These are phyloP conservation scores for Kalmusia sp. DNA, from an alignment of 2,329 filamentous ascomycete genomes.

Conservation along the genomic window DNA sequence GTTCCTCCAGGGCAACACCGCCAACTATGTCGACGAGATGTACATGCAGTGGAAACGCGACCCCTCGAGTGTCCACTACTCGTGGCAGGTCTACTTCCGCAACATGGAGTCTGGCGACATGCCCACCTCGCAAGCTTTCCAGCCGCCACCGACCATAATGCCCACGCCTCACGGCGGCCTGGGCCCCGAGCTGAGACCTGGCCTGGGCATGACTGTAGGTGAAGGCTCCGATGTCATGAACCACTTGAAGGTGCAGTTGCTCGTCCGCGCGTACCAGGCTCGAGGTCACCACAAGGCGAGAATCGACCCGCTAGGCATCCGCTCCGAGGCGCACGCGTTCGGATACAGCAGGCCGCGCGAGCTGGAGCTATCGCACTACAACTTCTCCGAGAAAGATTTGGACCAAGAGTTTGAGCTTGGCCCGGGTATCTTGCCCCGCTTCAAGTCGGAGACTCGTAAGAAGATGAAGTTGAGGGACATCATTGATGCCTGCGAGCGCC, in stretches of 20 bases:
- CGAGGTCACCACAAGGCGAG: conserved; percentile 98
- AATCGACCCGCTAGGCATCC: conserved; percentile 94
- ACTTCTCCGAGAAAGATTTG: conserved; percentile 92
- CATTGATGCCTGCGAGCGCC: conserved; percentile 87
- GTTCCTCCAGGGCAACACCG: conserved; percentile 95
- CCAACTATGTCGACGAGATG: conserved; percentile 99
- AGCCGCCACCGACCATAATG: conserved; percentile 90
- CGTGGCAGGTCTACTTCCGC: conserved; percentile 99
- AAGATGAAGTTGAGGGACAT: conserved; percentile 99
- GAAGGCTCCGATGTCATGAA: conserved; percentile 86
- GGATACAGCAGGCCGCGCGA: conserved; percentile 90
- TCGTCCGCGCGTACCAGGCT: conserved; percentile 97
- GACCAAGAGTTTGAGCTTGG: conserved; percentile 91
- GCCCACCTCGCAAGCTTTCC: conserved; percentile 97
- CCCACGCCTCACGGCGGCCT: conserved; percentile 81
- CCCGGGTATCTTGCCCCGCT: conserved; percentile 92
- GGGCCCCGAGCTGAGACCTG: conserved; percentile 72
- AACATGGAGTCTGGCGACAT: conserved; percentile 99
- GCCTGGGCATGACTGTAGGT: conserved; percentile 68
- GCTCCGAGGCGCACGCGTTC: conserved; percentile 82
- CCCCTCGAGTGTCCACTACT: conserved; percentile 91
- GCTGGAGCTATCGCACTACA: conserved; percentile 90
- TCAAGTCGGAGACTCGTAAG: conserved; percentile 84
- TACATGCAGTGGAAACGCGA: conserved; percentile 97
- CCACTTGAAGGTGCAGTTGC: conserved; percentile 96